phyloP scores from a whole-genome alignment of 768 basidiomycete species.

The Pulveroboletus sp. region DNA sequence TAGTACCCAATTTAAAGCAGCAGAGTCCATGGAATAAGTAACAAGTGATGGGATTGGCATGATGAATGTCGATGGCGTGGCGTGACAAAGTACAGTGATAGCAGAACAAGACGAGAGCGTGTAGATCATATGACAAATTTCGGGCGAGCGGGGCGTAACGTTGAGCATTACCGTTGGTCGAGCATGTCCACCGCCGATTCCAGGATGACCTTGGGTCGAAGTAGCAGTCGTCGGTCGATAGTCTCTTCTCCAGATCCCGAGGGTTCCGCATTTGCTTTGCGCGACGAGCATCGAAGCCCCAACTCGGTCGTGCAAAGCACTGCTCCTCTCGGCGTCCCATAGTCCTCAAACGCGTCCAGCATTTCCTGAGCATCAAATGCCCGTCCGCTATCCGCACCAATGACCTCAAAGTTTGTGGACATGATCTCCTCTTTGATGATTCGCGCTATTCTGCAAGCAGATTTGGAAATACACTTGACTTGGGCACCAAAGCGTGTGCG shows the following conservation, averaged over 20 bases:
- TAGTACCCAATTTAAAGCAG: not conserved
- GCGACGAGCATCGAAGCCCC: slow-evolving; percentile 64
- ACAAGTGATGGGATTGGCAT: slow-evolving; percentile 8
- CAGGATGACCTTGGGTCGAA: slow-evolving; percentile 74
- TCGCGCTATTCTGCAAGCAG: slow-evolving; percentile 60
- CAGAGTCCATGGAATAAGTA: slow-evolving; percentile 6
- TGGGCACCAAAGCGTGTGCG: slow-evolving; percentile 55
- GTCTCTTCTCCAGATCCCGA: slow-evolving; percentile 36
- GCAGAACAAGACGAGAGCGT: slow-evolving; percentile 1
- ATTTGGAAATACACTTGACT: slow-evolving; percentile 62
- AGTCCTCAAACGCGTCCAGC: slow-evolving; percentile 64
- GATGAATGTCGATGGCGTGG: slow-evolving; percentile 13
- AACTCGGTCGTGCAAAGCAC: slow-evolving; percentile 72
- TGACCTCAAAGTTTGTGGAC: slow-evolving; percentile 72
- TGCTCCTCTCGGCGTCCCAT: slow-evolving; percentile 45
- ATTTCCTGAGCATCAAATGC: slow-evolving; percentile 50
- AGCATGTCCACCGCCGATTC: slow-evolving; percentile 63
- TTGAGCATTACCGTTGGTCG: slow-evolving; percentile 29
- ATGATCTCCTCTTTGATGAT: slow-evolving; percentile 73
- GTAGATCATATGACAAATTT: not conserved
- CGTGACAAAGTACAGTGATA: slow-evolving; percentile 15
- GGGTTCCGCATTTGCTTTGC: slow-evolving; percentile 29
- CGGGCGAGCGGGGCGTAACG: not conserved
- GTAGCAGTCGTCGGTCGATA: slow-evolving; percentile 56
- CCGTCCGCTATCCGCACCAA: slow-evolving; percentile 55